A percentile compares a stretch with the other conserved stretches of the same genome.
phyloP scores from a whole-genome alignment of 1,284 basidiomycete species.

The Acaromyces ingoldii region DNA sequence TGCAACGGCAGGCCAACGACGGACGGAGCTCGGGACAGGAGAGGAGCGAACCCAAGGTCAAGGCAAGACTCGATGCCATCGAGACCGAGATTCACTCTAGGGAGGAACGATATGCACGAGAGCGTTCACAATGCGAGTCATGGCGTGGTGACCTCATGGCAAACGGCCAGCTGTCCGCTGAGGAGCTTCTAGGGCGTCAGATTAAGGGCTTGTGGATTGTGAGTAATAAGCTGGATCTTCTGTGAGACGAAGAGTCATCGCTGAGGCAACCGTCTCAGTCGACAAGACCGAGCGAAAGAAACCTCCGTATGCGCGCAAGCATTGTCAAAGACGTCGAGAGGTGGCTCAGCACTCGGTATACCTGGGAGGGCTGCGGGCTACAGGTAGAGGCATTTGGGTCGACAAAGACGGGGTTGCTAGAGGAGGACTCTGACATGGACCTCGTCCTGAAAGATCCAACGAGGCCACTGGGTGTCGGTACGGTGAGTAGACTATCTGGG shows the following conservation, averaged over 20 bases:
- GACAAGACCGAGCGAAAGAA: constrained; percentile 8
- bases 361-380: constrained; percentile 24
- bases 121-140: not conserved
- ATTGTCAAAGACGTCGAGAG: constrained; percentile 25
- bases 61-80: not conserved
- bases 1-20: not conserved
- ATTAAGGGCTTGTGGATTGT: not conserved
- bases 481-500: constrained; percentile 1
- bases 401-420: constrained; percentile 31
- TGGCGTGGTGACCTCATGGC: not conserved
- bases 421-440: constrained; percentile 32
- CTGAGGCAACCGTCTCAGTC: not conserved
- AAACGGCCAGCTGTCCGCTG: not conserved
- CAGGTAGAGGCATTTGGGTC: constrained; percentile 37
- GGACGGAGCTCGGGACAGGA: not conserved
- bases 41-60: constrained; percentile 1
- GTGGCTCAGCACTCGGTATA: constrained; percentile 12
- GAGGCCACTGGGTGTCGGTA: constrained; percentile 25
- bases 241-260: not conserved
- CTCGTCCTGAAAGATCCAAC: constrained; percentile 36
- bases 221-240: not conserved
- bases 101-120: not conserved
- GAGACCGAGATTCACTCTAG: not conserved
- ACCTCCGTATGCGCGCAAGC: constrained; percentile 9
- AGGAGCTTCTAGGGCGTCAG: not conserved